Conservation (phyloP, 139 green algal species). For the Marvania coccoides region DNA sequence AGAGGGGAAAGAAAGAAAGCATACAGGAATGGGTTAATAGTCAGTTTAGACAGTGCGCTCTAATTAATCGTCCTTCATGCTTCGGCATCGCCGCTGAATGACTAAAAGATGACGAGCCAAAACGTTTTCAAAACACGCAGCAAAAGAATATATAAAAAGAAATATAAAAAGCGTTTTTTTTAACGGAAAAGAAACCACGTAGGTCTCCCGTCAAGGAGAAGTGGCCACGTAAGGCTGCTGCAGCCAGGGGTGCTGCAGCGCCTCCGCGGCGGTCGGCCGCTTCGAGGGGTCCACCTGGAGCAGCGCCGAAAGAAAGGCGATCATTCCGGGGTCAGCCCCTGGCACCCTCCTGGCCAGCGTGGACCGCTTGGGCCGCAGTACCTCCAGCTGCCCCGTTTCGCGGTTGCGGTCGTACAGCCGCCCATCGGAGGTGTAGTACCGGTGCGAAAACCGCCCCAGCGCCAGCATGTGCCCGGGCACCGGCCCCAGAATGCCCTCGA, state of each 20-base stretch:
- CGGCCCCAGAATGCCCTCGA: slow-evolving; percentile 84
- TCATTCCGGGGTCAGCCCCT: slow-evolving; percentile 52
- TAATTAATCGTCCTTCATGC: no score
- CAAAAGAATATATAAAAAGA: no score
- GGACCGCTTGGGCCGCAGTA: slow-evolving; percentile 65
- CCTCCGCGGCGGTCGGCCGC: slow-evolving; percentile 58
- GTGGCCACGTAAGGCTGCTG: slow-evolving; percentile 26
- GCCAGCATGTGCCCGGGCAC: slow-evolving; percentile 67
- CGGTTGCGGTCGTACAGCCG: slow-evolving; percentile 58
- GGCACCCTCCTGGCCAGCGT: slow-evolving; percentile 43
- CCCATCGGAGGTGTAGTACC: slow-evolving; percentile 74
- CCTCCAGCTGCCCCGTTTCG: slow-evolving; percentile 43
- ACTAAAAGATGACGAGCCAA: no score
- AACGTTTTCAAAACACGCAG: no score
- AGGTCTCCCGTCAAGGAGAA: no score
- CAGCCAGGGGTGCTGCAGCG: slow-evolving; percentile 78
- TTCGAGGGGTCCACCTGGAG: slow-evolving; percentile 53
- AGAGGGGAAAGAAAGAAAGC: no score
- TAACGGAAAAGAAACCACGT: no score
- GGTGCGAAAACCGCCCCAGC: slow-evolving; percentile 59
- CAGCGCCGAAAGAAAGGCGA: slow-evolving; percentile 61
- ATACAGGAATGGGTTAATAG: no score
- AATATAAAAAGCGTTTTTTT: no score
- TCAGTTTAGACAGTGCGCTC: no score
- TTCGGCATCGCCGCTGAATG: no score